Conservation (phyloP, 345 rosid genomes). For the Brassica juncea region DNA sequence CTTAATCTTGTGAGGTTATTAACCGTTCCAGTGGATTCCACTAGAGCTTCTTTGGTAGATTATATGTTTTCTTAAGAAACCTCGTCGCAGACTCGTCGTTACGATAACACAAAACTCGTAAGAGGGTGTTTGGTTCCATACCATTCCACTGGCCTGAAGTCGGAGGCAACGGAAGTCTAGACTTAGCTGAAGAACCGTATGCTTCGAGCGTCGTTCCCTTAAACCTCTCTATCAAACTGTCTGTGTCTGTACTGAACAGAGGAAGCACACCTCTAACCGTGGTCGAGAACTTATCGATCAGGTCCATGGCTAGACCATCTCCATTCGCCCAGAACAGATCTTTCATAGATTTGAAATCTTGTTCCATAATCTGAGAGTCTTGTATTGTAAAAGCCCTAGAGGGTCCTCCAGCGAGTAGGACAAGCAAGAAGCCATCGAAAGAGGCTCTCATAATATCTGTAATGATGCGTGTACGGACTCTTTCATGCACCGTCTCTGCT, state of each 20-base stretch:
- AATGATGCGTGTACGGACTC: constrained; percentile 76
- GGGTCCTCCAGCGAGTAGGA: constrained; percentile 95
- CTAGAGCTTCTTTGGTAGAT: constrained; percentile 76
- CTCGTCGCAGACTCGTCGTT: constrained; percentile 79
- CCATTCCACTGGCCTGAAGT: constrained; percentile 93
- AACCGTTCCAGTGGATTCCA: background rate
- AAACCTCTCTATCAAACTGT: constrained; percentile 77
- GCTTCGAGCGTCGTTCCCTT: constrained; percentile 69
- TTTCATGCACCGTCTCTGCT: constrained; percentile 74
- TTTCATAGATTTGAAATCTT: constrained; percentile 87
- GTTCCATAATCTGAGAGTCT: constrained; percentile 77
- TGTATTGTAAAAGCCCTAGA: constrained; percentile 74
- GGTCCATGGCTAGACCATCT: constrained; percentile 78
- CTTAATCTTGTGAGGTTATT: constrained; percentile 33
- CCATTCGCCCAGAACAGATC: constrained; percentile 96
- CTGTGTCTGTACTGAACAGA: constrained; percentile 77
- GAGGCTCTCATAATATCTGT: constrained; percentile 89
- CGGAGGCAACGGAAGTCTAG: constrained; percentile 85
- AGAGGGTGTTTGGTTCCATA: constrained; percentile 81
- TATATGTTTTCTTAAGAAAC: constrained; percentile 86
- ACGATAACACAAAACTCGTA: constrained; percentile 84
- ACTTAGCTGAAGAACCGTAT: constrained; percentile 75
- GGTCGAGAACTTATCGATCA: constrained; percentile 72
- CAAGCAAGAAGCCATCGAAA: constrained; percentile 85
- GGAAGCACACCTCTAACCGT: constrained; percentile 75